Conservation (phyloP, 305 asterid species). For the Salvia sclarea region DNA sequence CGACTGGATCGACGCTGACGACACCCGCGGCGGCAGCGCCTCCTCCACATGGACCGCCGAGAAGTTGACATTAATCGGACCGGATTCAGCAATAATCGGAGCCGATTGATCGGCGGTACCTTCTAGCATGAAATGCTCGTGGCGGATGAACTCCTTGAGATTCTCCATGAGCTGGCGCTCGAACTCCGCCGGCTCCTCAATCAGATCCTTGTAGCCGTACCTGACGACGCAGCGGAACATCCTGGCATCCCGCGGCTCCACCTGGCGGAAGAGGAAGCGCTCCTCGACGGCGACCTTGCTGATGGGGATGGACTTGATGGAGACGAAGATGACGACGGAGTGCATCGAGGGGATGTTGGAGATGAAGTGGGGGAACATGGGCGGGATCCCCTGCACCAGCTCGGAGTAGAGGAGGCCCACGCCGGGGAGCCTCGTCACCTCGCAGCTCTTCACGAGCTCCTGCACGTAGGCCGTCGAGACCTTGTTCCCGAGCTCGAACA, state of each 20-base stretch:
- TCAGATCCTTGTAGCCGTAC: conserved; percentile 71
- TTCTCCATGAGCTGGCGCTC: conserved; percentile 53
- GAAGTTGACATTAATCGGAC: conserved; percentile 27
- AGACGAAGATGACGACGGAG: conserved; percentile 63
- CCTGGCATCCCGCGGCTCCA: conserved; percentile 54
- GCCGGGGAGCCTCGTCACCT: conserved; percentile 56
- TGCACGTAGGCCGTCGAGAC: conserved; percentile 50
- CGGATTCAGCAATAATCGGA: conserved; percentile 26
- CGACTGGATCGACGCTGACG: conserved; percentile 49
- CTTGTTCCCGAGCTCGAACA: conserved; percentile 68
- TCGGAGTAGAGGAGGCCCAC: conserved; percentile 71
- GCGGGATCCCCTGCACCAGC: conserved; percentile 80
- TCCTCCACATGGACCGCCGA: conserved; percentile 49
- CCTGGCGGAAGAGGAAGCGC: conserved; percentile 65
- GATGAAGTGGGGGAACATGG: conserved; percentile 62
- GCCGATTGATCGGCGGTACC: conserved; percentile 8
- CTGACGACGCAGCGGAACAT: conserved; percentile 72
- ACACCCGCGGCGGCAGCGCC: conserved; percentile 25
- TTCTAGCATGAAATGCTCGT: conserved; percentile 44
- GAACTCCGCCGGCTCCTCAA: conserved; percentile 54
- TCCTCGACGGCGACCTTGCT: conserved; percentile 57
- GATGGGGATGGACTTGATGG: conserved; percentile 69
- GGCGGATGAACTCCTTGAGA: conserved; percentile 54
- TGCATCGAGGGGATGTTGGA: conserved; percentile 63
- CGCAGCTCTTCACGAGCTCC: conserved; percentile 38